phyloP scores from a whole-genome alignment of 306 rosid genomes.

The Carpinus fangiana region DNA sequence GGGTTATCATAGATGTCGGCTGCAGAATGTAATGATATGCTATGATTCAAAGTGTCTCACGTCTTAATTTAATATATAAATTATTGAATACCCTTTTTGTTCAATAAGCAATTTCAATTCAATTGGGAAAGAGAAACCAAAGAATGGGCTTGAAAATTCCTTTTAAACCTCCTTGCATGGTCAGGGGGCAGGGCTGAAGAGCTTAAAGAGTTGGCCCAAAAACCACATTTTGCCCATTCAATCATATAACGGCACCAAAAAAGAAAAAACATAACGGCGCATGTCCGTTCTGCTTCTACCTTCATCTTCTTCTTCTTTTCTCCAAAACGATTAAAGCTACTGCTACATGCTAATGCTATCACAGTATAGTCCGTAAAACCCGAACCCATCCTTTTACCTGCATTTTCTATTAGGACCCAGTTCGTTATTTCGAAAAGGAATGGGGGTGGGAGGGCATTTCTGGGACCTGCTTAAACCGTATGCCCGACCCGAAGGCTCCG shows the following conservation, averaged over 20 bases:
- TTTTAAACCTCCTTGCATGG: no score
- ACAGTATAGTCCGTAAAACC: background rate
- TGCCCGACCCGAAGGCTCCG: slow-evolving; percentile 67
- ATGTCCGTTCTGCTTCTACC: background rate
- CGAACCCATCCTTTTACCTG: background rate
- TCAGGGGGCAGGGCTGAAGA: no score
- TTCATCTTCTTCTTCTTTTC: slow-evolving; percentile 4
- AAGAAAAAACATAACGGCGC: no score
- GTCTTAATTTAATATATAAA: no score
- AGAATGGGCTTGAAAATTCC: background rate
- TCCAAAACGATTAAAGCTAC: slow-evolving; percentile 31
- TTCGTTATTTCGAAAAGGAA: slow-evolving; percentile 23
- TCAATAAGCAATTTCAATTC: no score
- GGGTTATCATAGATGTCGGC: no score
- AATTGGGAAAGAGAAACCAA: no score
- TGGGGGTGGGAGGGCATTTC: slow-evolving; percentile 88
- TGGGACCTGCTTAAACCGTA: slow-evolving; percentile 88
- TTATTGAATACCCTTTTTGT: no score
- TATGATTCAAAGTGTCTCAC: no score
- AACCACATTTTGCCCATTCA: background rate
- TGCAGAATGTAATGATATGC: no score
- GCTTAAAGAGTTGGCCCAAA: background rate
- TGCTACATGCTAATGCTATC: background rate
- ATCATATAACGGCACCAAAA: slow-evolving; percentile 21
- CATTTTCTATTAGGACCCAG: slow-evolving; percentile 23